Evolutionary conservation across 1,284 basidiomycete species (phyloP), one percentile per base, ranked within the genome.

Genomic region (Tausonia pullulans): DNA sequence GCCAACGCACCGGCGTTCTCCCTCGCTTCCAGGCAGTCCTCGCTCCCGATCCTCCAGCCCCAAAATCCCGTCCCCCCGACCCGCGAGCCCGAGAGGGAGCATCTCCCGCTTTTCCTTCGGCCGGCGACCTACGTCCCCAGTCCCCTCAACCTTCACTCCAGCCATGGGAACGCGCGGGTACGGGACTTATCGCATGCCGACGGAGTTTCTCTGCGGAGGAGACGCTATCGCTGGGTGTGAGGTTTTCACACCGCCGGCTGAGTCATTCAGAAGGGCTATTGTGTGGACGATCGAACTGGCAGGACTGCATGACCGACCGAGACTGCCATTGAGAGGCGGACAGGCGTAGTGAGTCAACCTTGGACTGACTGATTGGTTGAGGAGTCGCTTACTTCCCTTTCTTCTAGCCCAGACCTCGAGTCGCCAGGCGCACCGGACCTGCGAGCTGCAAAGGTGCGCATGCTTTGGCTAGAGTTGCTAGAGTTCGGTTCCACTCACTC

Each of bases 271-370:
- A 59, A 70, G 72, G 10, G 64, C 76, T n/a, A 75, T 76, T 51
- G 68, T 70, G 39, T 74, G 69, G 68, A 73, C 74, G 50, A 68
- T 69, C 40, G 70, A 69, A 9, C 27, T n/a, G 2, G 72, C 70
- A 2, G 55, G 27, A 27, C 27, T 27, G 27, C 27, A 68, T 10
- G 74, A 74, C 54, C 67, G 69, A 27, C 74, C 75, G 0, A 69
- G 77, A 40, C 51, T 77, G 2, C 74, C 74, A 0, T 61, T 78
- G 0, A 67, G 70, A 3, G 77, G 77, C 9, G 77, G 77, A 16
- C 61, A 73, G 43, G 76, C 76, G 5, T 16, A 65, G 51, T 60
- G 16, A 54, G 58, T 27, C 8, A 14, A 5, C 45, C 8, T 43
- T 11, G 27, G 27, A 27, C 27, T 27, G 27, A 27, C 27, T 27